Conservation (phyloP, 179 eudicot species). For the Spinacia oleracea region DNA sequence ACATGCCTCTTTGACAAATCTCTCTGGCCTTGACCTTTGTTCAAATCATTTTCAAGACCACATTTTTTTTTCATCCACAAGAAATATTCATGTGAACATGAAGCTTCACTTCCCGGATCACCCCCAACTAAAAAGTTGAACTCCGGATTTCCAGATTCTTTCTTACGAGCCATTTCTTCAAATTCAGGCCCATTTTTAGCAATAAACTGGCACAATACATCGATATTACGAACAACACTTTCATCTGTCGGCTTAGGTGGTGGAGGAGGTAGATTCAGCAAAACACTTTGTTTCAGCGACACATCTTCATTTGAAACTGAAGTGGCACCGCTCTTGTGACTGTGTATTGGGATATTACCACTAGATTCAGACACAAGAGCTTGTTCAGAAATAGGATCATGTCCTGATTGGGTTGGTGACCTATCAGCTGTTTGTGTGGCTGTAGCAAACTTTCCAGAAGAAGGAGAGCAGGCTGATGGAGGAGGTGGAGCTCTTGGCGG, state of each 20-base stretch:
- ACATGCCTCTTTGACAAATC: conserved; percentile 24
- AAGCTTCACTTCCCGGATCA: conserved; percentile 62
- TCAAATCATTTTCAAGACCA: conserved; percentile 28
- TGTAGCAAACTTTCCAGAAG: conserved; percentile 22
- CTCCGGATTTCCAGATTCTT: conserved; percentile 56
- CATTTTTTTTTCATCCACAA: conserved; percentile 60
- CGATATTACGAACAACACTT: conserved; percentile 46
- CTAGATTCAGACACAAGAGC: conserved; percentile 27
- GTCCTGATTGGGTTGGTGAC: conserved; percentile 24
- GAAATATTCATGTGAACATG: conserved; percentile 55
- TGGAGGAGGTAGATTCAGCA: conserved; percentile 43
- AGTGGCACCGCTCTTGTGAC: conserved; percentile 28
- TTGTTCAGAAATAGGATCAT: conserved; percentile 25
- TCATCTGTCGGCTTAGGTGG: conserved; percentile 61
- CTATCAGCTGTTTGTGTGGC: conserved; percentile 21
- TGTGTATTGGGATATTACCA: conserved; percentile 21
- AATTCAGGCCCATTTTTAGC: conserved; percentile 61
- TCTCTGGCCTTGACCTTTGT: conserved; percentile 22
- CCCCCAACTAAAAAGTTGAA: conserved; percentile 66
- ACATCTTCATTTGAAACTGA: conserved; percentile 22
- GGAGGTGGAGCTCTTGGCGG: conserved; percentile 55
- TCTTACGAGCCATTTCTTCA: conserved; percentile 52
- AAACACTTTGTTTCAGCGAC: conserved; percentile 16
- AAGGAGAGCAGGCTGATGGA: conserved; percentile 39
- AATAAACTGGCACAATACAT: conserved; percentile 50